Evolutionary conservation across 2,329 filamentous ascomycete genomes (phyloP).

Genomic region (Rachicladosporium sp.): DNA sequence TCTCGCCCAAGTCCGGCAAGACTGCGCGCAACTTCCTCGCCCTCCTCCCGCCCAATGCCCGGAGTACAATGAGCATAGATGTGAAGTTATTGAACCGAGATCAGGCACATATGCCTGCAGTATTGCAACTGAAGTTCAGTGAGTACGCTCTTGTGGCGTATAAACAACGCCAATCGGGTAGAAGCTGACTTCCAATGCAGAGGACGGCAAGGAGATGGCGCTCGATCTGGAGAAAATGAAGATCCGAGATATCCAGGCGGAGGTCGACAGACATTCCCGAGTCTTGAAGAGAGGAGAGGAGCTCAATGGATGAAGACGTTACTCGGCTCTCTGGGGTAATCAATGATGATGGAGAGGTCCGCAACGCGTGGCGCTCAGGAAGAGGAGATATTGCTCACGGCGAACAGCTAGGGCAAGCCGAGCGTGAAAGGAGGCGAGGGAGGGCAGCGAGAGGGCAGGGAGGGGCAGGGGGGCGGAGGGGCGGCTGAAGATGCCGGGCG

Average conservation of each 20-base stretch:
- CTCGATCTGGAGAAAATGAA: constrained; percentile 70
- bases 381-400: no score
- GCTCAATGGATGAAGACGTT: constrained; percentile 37
- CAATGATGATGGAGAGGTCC: no score
- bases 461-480: no score
- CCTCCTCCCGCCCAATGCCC: constrained; percentile 67
- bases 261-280: constrained; percentile 82
- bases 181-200: no score
- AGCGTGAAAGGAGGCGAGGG: no score
- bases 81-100: constrained; percentile 60
- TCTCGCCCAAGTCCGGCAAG: constrained; percentile 59
- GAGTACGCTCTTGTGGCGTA: constrained; percentile 19
- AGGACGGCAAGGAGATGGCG: constrained; percentile 84
- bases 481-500: no score
- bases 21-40: constrained; percentile 82
- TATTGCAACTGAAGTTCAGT: constrained; percentile 78
- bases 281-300: constrained; percentile 72
- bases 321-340: no score
- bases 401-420: no score
- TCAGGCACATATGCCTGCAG: constrained; percentile 53
- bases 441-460: no score
- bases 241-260: constrained; percentile 76
- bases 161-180: no score
- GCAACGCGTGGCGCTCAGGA: no score
- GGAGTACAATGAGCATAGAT: constrained; percentile 61